Evolutionary conservation across 257 asterid species (phyloP).

Genomic region (Datura wrightii): DNA sequence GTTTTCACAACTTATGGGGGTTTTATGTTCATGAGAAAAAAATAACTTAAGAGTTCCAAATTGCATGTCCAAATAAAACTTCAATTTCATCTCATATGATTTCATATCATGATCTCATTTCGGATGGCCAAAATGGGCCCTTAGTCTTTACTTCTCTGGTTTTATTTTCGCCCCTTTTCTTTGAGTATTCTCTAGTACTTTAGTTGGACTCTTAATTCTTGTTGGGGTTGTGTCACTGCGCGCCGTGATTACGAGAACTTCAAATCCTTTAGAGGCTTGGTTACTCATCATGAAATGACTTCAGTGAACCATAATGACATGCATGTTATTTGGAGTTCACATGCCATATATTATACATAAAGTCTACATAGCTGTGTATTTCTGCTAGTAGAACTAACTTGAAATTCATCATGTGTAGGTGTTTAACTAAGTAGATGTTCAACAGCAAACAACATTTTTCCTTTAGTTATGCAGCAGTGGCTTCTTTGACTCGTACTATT

Average conservation of each 20-base stretch:
- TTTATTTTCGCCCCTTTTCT: background rate
- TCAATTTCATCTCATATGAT: too few relatives aligned
- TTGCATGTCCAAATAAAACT: too few relatives aligned
- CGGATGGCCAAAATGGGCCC: too few relatives aligned
- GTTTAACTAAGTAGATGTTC: constrained; percentile 40
- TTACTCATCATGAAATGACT: background rate
- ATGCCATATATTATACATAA: background rate
- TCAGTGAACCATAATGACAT: background rate
- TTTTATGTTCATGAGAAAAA: too few relatives aligned
- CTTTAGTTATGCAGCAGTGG: constrained; percentile 12
- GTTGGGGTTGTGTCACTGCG: background rate
- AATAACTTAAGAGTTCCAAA: too few relatives aligned
- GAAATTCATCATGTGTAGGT: constrained; percentile 44
- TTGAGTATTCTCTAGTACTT: background rate
- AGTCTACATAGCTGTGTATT: background rate
- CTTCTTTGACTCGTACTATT: constrained; percentile 21
- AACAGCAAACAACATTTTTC: constrained; percentile 27
- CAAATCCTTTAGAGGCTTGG: background rate
- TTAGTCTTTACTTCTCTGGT: background rate
- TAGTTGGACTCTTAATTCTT: background rate
- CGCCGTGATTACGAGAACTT: background rate
- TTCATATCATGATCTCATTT: too few relatives aligned
- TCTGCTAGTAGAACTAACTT: constrained; percentile 12
- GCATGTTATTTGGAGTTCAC: background rate
- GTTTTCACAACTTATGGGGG: too few relatives aligned